Base-by-base conservation (phyloP, 305 asterid genomes). In the Fraxinus floribunda region DNA sequence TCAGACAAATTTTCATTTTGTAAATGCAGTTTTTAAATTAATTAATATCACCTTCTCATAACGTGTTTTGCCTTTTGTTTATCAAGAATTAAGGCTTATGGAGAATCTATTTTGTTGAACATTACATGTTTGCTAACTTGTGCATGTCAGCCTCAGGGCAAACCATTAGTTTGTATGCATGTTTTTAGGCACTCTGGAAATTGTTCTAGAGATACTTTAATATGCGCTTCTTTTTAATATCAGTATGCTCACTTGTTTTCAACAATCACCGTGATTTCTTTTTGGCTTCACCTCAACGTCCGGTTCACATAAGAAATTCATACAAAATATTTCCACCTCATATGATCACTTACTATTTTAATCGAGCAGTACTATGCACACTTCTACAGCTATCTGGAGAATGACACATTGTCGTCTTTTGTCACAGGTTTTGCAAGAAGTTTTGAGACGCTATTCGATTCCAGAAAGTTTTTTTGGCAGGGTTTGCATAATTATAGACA, bases 401-500 rank as follows among this genome's bases (percentile, higher is more conserved):
- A 36, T 71, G 74, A 13, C 32, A 7, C 10, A 39, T 71, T 15
- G 35, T 75, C 80, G 66, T 80, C 24, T 4, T 24, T 75, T 86
- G 20, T 83, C 81, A 79, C 88, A 96, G 99, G 98, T 96, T 85
- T 86, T 96, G 89, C 99, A 96, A 89, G 99, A 93, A 90, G 95
- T 96, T 66, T 79, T 94, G 86, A 88, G 88, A 44, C 92, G 91
- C 82, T 94, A 91, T 81, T 92, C 95, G 0, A 79, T 94, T 75
- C 95, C 98, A 52, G 98, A 96, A 26, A 87, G 86, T 84, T 83
- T 90, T 83, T 94, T 93, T 90, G 89, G 91, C 84, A 90, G 95
- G 86, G 98, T 96, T 86, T 96, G 99, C 90, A 90, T 94, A 38
- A 88, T 88, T 78, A 93, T 94, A 80, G 99, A 96, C 91, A 96